phyloP scores from a whole-genome alignment of 2,329 filamentous ascomycete genomes.

The Hortaea sp. region DNA sequence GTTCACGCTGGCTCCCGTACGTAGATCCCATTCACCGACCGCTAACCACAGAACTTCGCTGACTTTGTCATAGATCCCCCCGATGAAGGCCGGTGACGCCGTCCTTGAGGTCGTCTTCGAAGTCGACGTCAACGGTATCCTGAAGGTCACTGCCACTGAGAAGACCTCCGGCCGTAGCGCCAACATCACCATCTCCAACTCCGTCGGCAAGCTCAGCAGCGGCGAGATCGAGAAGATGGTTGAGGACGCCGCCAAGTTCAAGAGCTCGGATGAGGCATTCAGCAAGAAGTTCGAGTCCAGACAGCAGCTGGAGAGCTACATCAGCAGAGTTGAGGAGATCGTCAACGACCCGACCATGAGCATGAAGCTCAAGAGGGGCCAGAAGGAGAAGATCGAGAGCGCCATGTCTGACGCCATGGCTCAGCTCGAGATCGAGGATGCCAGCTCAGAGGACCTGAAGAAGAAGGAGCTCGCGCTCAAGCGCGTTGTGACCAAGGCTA shows the following conservation, averaged over 20 bases:
- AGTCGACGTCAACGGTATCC: conserved; percentile 93
- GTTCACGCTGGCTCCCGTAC: conserved; percentile 73
- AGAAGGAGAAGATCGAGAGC: conserved; percentile 99
- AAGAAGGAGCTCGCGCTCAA: conserved; percentile 99
- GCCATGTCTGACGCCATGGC: conserved; percentile 96
- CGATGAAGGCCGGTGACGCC: conserved; percentile 86
- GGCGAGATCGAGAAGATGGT: conserved; percentile 98
- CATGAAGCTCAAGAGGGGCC: conserved; percentile 95
- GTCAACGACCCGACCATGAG: conserved; percentile 92
- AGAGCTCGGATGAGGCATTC: conserved; percentile 94
- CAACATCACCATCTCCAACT: conserved; percentile 99
- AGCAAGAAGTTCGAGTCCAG: conserved; percentile 99
- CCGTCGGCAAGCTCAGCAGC: conserved; percentile 93
- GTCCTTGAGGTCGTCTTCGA: conserved; percentile 98
- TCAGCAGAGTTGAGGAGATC: conserved; percentile 96
- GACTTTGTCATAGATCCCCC: conserved; percentile 43
- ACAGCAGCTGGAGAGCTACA: conserved; percentile 99
- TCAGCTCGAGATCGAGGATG: conserved; percentile 91
- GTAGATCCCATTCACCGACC: background rate
- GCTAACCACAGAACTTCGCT: conserved; percentile 1
- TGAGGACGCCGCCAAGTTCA: conserved; percentile 95
- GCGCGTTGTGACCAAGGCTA: conserved; percentile 85
- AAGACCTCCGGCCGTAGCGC: conserved; percentile 95
- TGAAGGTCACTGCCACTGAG: conserved; percentile 98
- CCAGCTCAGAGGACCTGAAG: conserved; percentile 86